A percentile compares a stretch with the other conserved stretches of the same genome.
Conservation (phyloP, 1,284 basidiomycete genomes). For the Cystobasidiaceae sp. region DNA sequence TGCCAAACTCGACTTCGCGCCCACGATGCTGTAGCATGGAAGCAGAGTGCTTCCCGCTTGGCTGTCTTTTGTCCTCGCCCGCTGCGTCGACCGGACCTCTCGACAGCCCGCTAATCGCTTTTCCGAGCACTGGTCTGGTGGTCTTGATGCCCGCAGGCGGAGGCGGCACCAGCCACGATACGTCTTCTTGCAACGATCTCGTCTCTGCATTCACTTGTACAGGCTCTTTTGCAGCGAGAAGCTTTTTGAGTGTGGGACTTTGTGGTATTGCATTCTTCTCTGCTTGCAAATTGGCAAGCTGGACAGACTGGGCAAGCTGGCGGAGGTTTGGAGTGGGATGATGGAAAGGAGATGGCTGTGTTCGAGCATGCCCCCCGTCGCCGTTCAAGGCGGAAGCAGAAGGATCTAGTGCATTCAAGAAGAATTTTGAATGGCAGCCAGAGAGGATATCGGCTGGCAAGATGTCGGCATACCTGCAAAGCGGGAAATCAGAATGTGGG, state of each 20-base stretch:
- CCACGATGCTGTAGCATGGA: too few relatives aligned
- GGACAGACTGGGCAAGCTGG: conserved; percentile 18
- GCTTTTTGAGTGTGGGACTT: conserved; percentile 26
- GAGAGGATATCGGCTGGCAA: conserved; percentile 21
- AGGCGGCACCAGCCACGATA: conserved; percentile 1
- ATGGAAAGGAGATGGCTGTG: conserved; percentile 21
- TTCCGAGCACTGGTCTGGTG: neutral
- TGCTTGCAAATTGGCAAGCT: conserved; percentile 12
- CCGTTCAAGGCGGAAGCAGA: neutral
- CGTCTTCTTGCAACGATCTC: neutral
- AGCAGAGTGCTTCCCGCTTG: too few relatives aligned
- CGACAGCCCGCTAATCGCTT: neutral
- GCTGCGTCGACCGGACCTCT: too few relatives aligned
- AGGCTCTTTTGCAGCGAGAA: conserved; percentile 15
- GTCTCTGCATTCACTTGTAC: neutral
- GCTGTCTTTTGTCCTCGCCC: too few relatives aligned
- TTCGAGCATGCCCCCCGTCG: neutral
- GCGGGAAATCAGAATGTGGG: neutral
- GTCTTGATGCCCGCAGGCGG: neutral
- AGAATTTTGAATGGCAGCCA: conserved; percentile 27
- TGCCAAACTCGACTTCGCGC: neutral
- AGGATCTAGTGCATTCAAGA: neutral
- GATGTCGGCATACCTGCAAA: conserved; percentile 8
- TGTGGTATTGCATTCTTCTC: conserved; percentile 17
- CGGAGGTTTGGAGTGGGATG: conserved; percentile 31